Percentiles rank a stretch among this genome's conserved stretches.
These are phyloP conservation scores for Tillandsia fasciculata DNA, from an alignment of 176 grass and related monocot species.

Conservation along the genomic window DNA sequence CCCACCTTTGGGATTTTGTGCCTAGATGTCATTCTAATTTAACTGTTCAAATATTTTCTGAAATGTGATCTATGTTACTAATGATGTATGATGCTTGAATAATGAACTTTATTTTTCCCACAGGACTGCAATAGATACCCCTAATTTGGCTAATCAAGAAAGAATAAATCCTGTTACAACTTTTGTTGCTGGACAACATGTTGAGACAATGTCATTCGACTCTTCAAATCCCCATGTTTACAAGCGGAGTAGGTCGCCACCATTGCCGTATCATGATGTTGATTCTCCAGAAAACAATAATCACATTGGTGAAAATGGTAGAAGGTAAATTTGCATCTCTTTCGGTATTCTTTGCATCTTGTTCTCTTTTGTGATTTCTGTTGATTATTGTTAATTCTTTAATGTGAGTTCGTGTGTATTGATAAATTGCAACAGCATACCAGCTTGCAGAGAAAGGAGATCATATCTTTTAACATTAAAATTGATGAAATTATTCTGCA, in stretches of 20 bases:
- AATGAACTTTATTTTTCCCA: too few relatives aligned
- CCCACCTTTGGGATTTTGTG: too few relatives aligned
- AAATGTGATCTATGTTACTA: too few relatives aligned
- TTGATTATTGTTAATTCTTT: slow-evolving; percentile 8
- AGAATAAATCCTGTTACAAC: slow-evolving; percentile 27
- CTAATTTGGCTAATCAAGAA: slow-evolving; percentile 6
- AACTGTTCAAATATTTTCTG: too few relatives aligned
- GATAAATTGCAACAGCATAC: neutral
- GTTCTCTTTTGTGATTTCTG: neutral
- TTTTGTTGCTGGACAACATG: slow-evolving; percentile 13
- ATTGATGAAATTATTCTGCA: slow-evolving; percentile 6
- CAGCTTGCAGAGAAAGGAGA: too few relatives aligned
- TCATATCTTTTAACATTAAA: slow-evolving; percentile 1
- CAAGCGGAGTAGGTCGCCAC: slow-evolving; percentile 49
- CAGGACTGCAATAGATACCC: too few relatives aligned
- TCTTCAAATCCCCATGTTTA: slow-evolving; percentile 28
- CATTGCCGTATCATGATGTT: slow-evolving; percentile 34
- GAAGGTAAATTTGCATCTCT: slow-evolving; percentile 28
- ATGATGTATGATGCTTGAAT: too few relatives aligned
- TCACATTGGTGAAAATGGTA: slow-evolving; percentile 21
- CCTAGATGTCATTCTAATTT: too few relatives aligned
- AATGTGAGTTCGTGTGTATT: slow-evolving; percentile 2
- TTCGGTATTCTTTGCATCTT: slow-evolving; percentile 18
- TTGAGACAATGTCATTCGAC: neutral
- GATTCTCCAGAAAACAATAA: slow-evolving; percentile 26